Percentiles rank a stretch among this genome's conserved stretches.
Conservation (phyloP, 441 rosid species). For the Adansonia grandidieri region DNA sequence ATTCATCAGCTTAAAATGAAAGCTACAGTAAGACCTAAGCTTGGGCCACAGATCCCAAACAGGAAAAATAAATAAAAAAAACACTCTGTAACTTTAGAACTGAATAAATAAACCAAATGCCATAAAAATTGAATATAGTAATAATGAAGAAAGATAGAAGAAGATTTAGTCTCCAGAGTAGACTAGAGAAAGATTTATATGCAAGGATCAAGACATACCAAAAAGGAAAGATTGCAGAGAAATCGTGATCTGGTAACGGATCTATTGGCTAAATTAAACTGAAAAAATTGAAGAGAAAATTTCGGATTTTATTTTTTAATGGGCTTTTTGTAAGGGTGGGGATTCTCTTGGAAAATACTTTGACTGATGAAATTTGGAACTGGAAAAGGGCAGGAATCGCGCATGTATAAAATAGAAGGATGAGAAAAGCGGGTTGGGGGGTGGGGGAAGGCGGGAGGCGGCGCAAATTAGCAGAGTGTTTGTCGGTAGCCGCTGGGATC, state of each 20-base stretch:
- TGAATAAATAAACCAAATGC: neutral
- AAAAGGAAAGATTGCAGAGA: neutral
- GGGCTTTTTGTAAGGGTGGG: neutral
- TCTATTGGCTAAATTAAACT: slow-evolving; percentile 17
- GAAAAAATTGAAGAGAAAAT: neutral
- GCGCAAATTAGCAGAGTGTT: slow-evolving; percentile 42
- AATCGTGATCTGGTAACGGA: slow-evolving; percentile 22
- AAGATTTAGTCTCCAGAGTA: neutral
- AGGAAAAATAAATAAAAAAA: neutral
- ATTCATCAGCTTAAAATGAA: neutral
- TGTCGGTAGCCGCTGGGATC: slow-evolving; percentile 69
- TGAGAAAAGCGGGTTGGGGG: neutral
- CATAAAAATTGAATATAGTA: neutral
- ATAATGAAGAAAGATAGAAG: neutral
- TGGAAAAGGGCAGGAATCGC: neutral
- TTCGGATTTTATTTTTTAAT: too few relatives aligned
- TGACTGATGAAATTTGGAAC: slow-evolving; percentile 25
- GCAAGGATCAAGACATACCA: slow-evolving; percentile 16
- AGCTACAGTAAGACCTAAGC: neutral
- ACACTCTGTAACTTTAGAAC: neutral
- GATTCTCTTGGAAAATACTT: neutral
- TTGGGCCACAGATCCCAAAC: neutral
- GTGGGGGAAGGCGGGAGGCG: neutral
- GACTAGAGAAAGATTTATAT: neutral
- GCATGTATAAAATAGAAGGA: neutral